phyloP scores from a whole-genome alignment of 805 yeast genomes.

The Saitoella complicata region DNA sequence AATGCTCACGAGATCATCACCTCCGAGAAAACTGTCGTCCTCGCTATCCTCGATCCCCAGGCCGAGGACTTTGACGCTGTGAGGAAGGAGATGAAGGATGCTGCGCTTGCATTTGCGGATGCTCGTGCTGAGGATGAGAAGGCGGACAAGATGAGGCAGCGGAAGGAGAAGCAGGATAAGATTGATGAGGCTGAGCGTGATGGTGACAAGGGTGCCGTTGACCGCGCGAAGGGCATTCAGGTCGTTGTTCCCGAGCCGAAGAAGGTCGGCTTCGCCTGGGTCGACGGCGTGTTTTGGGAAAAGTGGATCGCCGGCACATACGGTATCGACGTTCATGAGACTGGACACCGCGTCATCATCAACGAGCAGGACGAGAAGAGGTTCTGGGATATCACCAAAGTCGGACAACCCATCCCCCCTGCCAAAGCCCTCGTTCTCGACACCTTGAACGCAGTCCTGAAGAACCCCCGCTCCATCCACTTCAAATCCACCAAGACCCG shows the following conservation, averaged over 20 bases:
- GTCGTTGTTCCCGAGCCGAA: constrained; percentile 15
- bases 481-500: no score
- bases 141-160: constrained; percentile 15
- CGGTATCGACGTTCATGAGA: constrained; percentile 14
- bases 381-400: constrained; percentile 18
- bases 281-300: constrained; percentile 22
- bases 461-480: constrained; percentile 1
- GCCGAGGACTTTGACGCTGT: constrained; percentile 13
- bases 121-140: constrained; percentile 12
- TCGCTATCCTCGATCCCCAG: constrained; percentile 20
- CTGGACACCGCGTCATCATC: constrained; percentile 17
- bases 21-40: constrained; percentile 18
- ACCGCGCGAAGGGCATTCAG: constrained; percentile 17
- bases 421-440: constrained; percentile 5
- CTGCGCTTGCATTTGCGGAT: constrained; percentile 18
- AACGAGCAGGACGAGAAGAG: constrained; percentile 16
- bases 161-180: constrained; percentile 18
- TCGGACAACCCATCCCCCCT: constrained; percentile 12
- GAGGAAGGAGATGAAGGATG: constrained; percentile 17
- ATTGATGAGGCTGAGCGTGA: constrained; percentile 21
- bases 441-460: constrained; percentile 6
- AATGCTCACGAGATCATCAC: constrained; percentile 19
- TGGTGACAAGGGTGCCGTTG: constrained; percentile 19
- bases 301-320: constrained; percentile 20
- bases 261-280: constrained; percentile 22